Percentiles rank a stretch among this genome's conserved stretches.
Evolutionary conservation across 495 filamentous ascomycete genomes (phyloP).

Genomic region (Paragyromitra xinjiangensis): DNA sequence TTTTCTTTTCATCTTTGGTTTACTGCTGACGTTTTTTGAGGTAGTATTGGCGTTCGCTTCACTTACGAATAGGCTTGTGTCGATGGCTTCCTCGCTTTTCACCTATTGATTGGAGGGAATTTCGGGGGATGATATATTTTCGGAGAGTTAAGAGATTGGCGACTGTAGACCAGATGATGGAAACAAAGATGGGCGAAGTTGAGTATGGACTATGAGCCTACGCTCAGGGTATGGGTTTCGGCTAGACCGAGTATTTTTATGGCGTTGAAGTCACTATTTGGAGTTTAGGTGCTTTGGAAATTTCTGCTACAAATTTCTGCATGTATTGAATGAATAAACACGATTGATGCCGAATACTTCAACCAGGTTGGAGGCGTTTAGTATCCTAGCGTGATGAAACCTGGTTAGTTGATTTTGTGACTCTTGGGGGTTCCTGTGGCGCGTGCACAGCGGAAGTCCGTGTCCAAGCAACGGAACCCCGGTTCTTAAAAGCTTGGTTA

Average conservation of each 20-base stretch:
- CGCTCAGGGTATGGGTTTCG: not conserved
- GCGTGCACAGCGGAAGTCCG: not conserved
- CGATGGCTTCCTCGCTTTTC: not conserved
- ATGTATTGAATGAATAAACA: not conserved
- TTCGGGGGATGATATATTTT: not conserved
- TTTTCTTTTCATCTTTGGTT: not conserved
- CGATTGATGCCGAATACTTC: not conserved
- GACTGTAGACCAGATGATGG: not conserved
- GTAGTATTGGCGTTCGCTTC: not conserved
- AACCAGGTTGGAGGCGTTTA: not conserved
- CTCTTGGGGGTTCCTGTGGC: not conserved
- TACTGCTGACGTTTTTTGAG: not conserved
- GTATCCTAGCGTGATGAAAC: not conserved
- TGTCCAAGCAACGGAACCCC: not conserved
- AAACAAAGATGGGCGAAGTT: not conserved
- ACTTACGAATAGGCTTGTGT: not conserved
- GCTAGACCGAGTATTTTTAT: constrained; percentile 3
- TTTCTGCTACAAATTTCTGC: not conserved
- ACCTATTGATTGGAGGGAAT: not conserved
- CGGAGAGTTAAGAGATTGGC: not conserved
- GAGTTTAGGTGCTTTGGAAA: not conserved
- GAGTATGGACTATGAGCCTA: not conserved
- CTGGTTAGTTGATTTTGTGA: not conserved
- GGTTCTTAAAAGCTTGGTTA: not conserved
- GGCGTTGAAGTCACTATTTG: not conserved